Evolutionary conservation across 257 asterid genomes (phyloP), one percentile per base, ranked within the genome.

Genomic region (Nyctanthes arbortristis): DNA sequence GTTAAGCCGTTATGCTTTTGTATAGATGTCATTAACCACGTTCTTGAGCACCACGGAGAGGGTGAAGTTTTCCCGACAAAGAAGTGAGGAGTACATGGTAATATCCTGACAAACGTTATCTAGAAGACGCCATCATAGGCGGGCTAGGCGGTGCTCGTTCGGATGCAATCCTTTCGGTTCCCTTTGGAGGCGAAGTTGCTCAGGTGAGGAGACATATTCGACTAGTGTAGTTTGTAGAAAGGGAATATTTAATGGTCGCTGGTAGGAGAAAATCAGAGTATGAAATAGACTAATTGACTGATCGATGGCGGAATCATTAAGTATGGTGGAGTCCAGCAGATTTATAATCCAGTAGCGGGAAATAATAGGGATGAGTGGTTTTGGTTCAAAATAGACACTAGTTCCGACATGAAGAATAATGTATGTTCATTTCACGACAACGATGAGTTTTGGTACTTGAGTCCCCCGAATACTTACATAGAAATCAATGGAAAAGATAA

Each of bases 121-220:
- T 97, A 93, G 82, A 74, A 77, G 12, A 93, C 54, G 4, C 93
- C 96, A 0, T 65, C 71, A 0, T 70, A 68, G 2, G 82, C 81
- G 4, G 99, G 90, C 82, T 91, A 87, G 4, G 97, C 91, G 4
- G 97, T 87, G 86, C 93, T 87, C 60, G 99, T 89, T 54, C 99
- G 99, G 66, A 91, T 87, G 63, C 96, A 95, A 47, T 91, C 96
- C 69, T 91, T 82, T 63, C 91, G 91, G 0, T 88, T 76, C 6
- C 96, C 97, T 30, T 77, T 79, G 77, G 90, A 84, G 31, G 91
- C 67, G 70, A 72, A 88, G 20, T 80, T 77, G 87, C n/a, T n/a
- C n/a, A 93, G 72, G 24, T 81, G 91, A 29, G 91, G 78, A 45
- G 71, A 67, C 73, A 78, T 68, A n/a, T n/a, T n/a, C n/a, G 14